Evolutionary conservation across 2,329 filamentous ascomycete species (phyloP).

Genomic region (Claviceps sp.): DNA sequence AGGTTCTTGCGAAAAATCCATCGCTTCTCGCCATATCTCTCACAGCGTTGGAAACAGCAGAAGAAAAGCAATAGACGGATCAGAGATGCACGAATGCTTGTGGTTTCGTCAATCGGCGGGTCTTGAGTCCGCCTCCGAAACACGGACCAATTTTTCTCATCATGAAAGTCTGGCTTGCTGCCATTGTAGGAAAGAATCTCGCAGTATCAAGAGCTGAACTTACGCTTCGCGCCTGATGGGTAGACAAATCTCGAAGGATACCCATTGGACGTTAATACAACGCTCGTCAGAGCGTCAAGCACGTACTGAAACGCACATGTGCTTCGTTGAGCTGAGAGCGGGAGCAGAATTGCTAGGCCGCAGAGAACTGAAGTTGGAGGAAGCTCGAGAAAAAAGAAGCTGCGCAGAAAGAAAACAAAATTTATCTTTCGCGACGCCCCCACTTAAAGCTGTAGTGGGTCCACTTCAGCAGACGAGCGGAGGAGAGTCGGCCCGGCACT

Average conservation of each 20-base stretch:
- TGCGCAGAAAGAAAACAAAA: background rate
- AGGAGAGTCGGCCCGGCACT: constrained; percentile 11
- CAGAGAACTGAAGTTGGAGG: background rate
- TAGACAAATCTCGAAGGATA: background rate
- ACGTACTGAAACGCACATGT: background rate
- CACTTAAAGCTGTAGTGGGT: background rate
- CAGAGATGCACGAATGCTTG: constrained; percentile 69
- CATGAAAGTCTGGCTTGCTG: constrained; percentile 19
- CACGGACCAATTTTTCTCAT: constrained; percentile 92
- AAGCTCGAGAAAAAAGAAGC: background rate
- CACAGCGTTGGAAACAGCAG: background rate
- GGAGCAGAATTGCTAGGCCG: background rate
- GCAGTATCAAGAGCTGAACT: background rate
- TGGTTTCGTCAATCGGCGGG: constrained; percentile 67
- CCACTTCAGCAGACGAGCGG: constrained; percentile 1
- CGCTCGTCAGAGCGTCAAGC: too few relatives aligned
- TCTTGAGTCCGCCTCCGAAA: constrained; percentile 90
- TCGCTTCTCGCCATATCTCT: background rate
- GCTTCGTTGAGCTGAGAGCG: background rate
- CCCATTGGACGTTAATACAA: background rate
- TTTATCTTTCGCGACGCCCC: constrained; percentile 3
- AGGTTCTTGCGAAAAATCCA: background rate
- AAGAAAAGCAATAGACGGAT: constrained; percentile 17
- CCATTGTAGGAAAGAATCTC: background rate
- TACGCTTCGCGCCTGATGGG: background rate